phyloP scores from a whole-genome alignment of 1,139 yeast species.

The Saccharomycopsis hybrid region DNA sequence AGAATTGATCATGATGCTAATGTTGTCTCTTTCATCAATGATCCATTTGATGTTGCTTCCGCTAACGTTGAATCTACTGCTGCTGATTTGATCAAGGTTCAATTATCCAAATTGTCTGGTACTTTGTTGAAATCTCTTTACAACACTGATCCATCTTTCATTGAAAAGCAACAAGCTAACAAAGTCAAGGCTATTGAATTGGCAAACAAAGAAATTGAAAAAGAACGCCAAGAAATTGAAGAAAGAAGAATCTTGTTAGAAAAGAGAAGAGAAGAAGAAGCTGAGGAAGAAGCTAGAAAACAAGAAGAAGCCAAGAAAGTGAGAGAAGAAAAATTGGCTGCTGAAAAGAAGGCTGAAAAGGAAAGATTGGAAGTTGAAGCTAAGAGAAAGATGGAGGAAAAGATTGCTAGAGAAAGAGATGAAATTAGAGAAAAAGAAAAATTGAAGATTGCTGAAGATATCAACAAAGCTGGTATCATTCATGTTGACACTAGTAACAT shows the following conservation, averaged over 20 bases:
- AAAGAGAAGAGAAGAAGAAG: constrained; percentile 51
- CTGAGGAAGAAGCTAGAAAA: constrained; percentile 41
- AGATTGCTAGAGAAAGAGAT: constrained; percentile 67
- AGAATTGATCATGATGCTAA: constrained; percentile 78
- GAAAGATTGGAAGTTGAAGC: constrained; percentile 78
- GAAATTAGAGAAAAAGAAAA: constrained; percentile 62
- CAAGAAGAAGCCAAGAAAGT: constrained; percentile 44
- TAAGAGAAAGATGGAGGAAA: constrained; percentile 72
- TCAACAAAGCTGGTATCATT: constrained; percentile 88
- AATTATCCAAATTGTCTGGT: constrained; percentile 62
- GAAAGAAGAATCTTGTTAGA: constrained; percentile 53
- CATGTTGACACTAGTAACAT: constrained; percentile 75
- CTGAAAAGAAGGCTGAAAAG: constrained; percentile 80
- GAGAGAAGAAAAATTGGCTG: constrained; percentile 56
- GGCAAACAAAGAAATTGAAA: constrained; percentile 55
- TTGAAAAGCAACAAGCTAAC: constrained; percentile 36
- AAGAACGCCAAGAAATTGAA: constrained; percentile 64
- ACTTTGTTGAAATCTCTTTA: constrained; percentile 49
- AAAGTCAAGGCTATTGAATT: constrained; percentile 45
- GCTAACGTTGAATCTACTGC: constrained; percentile 27
- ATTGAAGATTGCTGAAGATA: constrained; percentile 78
- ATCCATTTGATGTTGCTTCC: constrained; percentile 36
- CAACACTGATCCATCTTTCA: constrained; percentile 47
- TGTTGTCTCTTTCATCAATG: constrained; percentile 66
- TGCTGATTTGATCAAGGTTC: constrained; percentile 54